A percentile compares a stretch with the other conserved stretches of the same genome.
Conservation (phyloP, 805 yeast species). For the Sugiyamaella americana region DNA sequence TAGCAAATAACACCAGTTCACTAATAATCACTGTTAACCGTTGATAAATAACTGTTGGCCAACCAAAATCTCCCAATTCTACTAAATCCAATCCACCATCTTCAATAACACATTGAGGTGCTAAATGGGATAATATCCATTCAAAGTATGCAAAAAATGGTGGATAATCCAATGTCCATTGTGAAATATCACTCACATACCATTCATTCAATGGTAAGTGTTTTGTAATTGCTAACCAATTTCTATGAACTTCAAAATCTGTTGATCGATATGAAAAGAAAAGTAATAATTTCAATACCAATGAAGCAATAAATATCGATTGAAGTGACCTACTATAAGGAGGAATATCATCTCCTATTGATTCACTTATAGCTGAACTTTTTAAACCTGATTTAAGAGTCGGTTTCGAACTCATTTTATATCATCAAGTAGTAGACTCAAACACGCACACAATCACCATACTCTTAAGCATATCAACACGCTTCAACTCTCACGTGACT, state of each 20-base stretch:
- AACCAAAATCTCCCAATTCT: slow-evolving; percentile 58
- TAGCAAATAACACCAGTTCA: slow-evolving; percentile 63
- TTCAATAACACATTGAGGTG: slow-evolving; percentile 51
- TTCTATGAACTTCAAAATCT: slow-evolving; percentile 95
- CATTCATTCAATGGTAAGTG: slow-evolving; percentile 68
- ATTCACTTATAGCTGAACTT: too few relatives aligned
- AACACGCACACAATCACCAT: too few relatives aligned
- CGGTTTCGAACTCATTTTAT: too few relatives aligned
- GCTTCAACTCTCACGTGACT: too few relatives aligned
- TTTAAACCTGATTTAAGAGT: too few relatives aligned
- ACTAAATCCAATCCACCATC: slow-evolving; percentile 79
- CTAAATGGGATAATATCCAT: slow-evolving; percentile 66
- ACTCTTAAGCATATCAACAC: too few relatives aligned
- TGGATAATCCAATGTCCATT: slow-evolving; percentile 97
- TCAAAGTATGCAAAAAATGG: slow-evolving; percentile 97
- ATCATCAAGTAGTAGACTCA: too few relatives aligned
- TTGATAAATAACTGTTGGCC: slow-evolving; percentile 80
- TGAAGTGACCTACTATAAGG: too few relatives aligned
- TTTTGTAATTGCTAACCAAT: slow-evolving; percentile 91
- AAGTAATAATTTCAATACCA: slow-evolving; percentile 54
- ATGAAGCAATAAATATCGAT: slow-evolving; percentile 62
- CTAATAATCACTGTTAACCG: slow-evolving; percentile 71
- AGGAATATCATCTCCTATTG: too few relatives aligned
- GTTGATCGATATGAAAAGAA: slow-evolving; percentile 85
- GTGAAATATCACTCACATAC: slow-evolving; percentile 75